Conservation (phyloP, 1,284 basidiomycete species). For the Sporisorium scitamineum region DNA sequence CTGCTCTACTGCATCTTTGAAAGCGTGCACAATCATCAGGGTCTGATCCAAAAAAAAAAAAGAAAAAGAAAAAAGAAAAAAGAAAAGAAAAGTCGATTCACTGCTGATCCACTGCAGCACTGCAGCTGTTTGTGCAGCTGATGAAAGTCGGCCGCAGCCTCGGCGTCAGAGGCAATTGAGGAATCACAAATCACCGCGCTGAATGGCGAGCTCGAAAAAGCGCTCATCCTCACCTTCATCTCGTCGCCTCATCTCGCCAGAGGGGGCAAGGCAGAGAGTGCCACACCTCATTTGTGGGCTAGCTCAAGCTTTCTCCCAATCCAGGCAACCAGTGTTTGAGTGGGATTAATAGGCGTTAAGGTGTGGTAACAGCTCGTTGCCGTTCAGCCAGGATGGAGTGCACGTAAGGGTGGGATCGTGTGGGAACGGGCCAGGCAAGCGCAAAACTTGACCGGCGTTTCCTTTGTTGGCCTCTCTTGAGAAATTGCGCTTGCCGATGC, state of each 20-base stretch:
- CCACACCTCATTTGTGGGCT: background rate
- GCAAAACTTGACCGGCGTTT: too few species aligned
- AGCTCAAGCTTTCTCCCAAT: background rate
- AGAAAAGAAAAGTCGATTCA: too few species aligned
- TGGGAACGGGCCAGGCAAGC: background rate
- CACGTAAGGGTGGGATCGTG: too few species aligned
- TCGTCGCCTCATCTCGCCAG: background rate
- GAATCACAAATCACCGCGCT: slow-evolving; percentile 1
- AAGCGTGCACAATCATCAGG: background rate
- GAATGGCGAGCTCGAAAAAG: slow-evolving; percentile 7
- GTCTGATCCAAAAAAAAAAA: background rate
- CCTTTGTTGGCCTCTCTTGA: too few species aligned
- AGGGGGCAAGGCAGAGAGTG: background rate
- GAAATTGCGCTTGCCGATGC: slow-evolving; percentile 1
- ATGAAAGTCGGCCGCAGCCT: background rate
- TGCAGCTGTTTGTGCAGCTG: slow-evolving; percentile 1
- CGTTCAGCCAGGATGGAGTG: too few species aligned
- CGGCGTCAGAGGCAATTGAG: background rate
- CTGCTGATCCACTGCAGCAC: too few species aligned
- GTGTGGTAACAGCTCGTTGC: too few species aligned
- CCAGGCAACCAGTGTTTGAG: too few species aligned
- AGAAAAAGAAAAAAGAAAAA: background rate
- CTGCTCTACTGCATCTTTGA: background rate
- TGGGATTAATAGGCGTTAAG: too few species aligned
- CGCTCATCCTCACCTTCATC: background rate